Evolutionary conservation across 2,329 filamentous ascomycete genomes (phyloP).

Genomic region (Hymenoscyphus salicellus): DNA sequence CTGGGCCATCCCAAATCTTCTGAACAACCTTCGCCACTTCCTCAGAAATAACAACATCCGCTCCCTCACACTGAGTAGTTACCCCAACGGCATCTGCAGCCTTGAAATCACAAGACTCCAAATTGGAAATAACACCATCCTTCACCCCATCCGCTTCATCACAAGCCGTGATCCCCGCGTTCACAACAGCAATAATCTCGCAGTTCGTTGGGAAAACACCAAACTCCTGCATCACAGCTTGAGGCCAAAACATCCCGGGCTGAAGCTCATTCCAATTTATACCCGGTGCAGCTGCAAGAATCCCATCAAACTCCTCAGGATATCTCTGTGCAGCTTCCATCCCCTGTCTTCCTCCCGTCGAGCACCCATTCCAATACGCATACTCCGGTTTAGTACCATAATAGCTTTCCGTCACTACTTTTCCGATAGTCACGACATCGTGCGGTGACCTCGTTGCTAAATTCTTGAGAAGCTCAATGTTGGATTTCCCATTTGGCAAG

Average conservation of each 20-base stretch:
- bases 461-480: conserved; percentile 18
- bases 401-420: conserved; percentile 35
- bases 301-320: conserved; percentile 40
- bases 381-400: conserved; percentile 36
- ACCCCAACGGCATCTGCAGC: conserved; percentile 12
- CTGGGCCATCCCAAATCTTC: conserved; percentile 13
- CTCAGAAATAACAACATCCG: conserved; percentile 8
- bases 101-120: conserved; percentile 19
- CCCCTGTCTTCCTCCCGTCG: conserved; percentile 40
- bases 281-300: conserved; percentile 40
- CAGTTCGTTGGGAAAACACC: conserved; percentile 13
- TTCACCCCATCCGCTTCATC: conserved; percentile 22
- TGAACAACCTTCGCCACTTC: conserved; percentile 10
- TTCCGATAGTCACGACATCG: conserved; percentile 38
- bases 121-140: conserved; percentile 19
- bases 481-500: neutral
- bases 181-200: conserved; percentile 15
- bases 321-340: conserved; percentile 39
- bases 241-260: conserved; percentile 13
- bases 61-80: conserved; percentile 16
- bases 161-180: conserved; percentile 15
- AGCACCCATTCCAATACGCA: conserved; percentile 42
- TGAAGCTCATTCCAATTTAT: conserved; percentile 30
- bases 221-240: conserved; percentile 21
- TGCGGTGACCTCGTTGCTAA: conserved; percentile 38